phyloP scores from a whole-genome alignment of 805 yeast genomes.

The Candida corydali region DNA sequence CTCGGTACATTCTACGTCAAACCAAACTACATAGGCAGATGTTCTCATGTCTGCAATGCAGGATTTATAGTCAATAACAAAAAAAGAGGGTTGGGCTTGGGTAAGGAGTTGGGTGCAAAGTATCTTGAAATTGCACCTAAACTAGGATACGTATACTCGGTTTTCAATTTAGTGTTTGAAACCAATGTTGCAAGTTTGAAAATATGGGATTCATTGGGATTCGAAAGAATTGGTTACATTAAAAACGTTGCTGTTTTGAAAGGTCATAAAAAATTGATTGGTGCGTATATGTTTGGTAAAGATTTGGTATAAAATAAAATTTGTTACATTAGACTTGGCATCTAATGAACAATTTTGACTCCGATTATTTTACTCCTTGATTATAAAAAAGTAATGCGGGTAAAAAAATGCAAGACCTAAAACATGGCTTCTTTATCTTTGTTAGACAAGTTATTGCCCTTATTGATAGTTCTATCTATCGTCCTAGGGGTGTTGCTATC shows the following conservation, averaged over 20 bases:
- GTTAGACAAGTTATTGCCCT: slow-evolving; percentile 33
- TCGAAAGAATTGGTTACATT: slow-evolving; percentile 71
- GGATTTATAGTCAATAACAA: slow-evolving; percentile 69
- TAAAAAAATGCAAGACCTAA: not conserved
- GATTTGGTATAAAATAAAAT: slow-evolving; percentile 35
- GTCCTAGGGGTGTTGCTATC: slow-evolving; percentile 37
- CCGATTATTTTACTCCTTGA: too few species aligned
- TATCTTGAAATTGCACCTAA: slow-evolving; percentile 72
- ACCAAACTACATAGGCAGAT: slow-evolving; percentile 83
- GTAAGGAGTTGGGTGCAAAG: slow-evolving; percentile 61
- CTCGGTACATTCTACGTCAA: slow-evolving; percentile 78
- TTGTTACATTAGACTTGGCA: too few species aligned
- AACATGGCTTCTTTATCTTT: slow-evolving; percentile 16
- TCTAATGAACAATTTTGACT: too few species aligned
- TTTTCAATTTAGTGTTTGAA: slow-evolving; percentile 82
- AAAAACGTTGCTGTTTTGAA: slow-evolving; percentile 71
- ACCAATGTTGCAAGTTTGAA: slow-evolving; percentile 70
- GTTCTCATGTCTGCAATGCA: slow-evolving; percentile 84
- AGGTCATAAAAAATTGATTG: slow-evolving; percentile 57
- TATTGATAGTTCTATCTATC: slow-evolving; percentile 32
- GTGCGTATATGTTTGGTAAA: slow-evolving; percentile 77
- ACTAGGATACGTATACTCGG: slow-evolving; percentile 77
- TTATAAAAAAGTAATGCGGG: not conserved
- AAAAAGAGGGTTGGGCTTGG: slow-evolving; percentile 65
- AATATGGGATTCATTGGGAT: slow-evolving; percentile 84